phyloP scores from a whole-genome alignment of 2,329 filamentous ascomycete genomes.

The Podosphaera leucotricha region DNA sequence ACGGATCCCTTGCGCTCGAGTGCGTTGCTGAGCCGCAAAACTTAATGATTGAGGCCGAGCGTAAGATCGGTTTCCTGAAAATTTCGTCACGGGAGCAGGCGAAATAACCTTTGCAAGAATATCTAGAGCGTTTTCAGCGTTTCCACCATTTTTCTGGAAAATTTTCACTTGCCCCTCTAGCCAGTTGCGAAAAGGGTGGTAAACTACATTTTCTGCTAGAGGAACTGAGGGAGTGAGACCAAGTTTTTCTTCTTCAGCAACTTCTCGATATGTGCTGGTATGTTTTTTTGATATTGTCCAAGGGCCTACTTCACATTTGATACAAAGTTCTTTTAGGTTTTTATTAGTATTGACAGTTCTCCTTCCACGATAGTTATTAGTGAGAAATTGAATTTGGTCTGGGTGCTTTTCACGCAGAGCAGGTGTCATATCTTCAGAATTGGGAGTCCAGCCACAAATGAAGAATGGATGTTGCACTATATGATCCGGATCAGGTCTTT shows the following conservation, averaged over 20 bases:
- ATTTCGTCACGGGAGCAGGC: constrained; percentile 2
- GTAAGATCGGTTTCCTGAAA: constrained; percentile 11
- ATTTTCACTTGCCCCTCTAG: constrained; percentile 24
- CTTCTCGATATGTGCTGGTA: constrained; percentile 34
- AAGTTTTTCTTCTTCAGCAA: constrained; percentile 43
- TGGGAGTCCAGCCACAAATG: constrained; percentile 49
- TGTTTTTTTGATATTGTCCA: constrained; percentile 24
- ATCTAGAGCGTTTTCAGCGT: constrained; percentile 3
- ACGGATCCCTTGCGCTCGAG: constrained; percentile 24
- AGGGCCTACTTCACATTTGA: constrained; percentile 33
- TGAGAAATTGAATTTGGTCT: constrained; percentile 30
- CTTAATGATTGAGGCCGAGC: constrained; percentile 32
- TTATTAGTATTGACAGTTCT: constrained; percentile 17
- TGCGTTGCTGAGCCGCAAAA: constrained; percentile 41
- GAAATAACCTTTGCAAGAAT: constrained; percentile 5
- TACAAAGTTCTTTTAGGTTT: constrained; percentile 34
- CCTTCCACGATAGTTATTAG: constrained; percentile 21
- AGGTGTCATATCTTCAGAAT: constrained; percentile 30
- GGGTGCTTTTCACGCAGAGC: constrained; percentile 33
- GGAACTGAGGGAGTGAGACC: constrained; percentile 40
- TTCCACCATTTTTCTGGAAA: constrained; percentile 3
- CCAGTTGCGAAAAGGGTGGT: constrained; percentile 39
- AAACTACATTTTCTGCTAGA: constrained; percentile 35
- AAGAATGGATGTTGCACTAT: constrained; percentile 69
- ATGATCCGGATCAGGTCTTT: constrained; percentile 49